phyloP scores from a whole-genome alignment of 2,329 filamentous ascomycete species.

The Venturia effusa region DNA sequence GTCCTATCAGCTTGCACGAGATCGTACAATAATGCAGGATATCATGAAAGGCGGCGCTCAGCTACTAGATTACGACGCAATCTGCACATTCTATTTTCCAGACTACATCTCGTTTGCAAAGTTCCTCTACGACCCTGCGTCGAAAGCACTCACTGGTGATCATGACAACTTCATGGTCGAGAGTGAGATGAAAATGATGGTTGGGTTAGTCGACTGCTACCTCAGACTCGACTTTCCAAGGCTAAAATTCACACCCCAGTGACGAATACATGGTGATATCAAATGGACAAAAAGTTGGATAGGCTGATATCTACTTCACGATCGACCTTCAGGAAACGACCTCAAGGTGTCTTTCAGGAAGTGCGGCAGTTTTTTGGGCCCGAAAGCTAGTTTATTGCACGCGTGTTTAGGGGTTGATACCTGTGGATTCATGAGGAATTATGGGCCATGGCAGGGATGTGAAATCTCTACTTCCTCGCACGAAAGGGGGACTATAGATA shows the following conservation, averaged over 20 bases:
- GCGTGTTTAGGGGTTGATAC: too few relatives aligned
- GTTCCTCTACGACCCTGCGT: constrained; percentile 36
- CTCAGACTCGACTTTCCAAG: neutral
- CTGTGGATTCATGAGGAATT: too few relatives aligned
- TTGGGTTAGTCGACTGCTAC: constrained; percentile 16
- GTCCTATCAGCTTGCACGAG: constrained; percentile 34
- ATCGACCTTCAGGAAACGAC: too few relatives aligned
- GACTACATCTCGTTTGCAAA: constrained; percentile 35
- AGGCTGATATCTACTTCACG: too few relatives aligned
- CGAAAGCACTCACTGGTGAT: constrained; percentile 27
- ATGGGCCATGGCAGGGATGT: too few relatives aligned
- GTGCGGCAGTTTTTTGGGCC: too few relatives aligned
- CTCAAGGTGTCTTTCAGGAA: too few relatives aligned
- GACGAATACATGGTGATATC: constrained; percentile 33
- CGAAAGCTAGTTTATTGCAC: too few relatives aligned
- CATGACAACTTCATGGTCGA: constrained; percentile 31
- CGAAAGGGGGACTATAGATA: too few relatives aligned
- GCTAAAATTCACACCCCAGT: constrained; percentile 13
- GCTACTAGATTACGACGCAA: constrained; percentile 35
- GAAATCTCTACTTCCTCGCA: too few relatives aligned
- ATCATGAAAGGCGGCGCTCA: constrained; percentile 35
- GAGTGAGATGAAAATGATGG: constrained; percentile 34
- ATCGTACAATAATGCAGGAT: constrained; percentile 33
- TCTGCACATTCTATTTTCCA: constrained; percentile 37
- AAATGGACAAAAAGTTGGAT: constrained; percentile 22